phyloP scores from a whole-genome alignment of 2,329 filamentous ascomycete genomes.

The Fusarium vanettenii region DNA sequence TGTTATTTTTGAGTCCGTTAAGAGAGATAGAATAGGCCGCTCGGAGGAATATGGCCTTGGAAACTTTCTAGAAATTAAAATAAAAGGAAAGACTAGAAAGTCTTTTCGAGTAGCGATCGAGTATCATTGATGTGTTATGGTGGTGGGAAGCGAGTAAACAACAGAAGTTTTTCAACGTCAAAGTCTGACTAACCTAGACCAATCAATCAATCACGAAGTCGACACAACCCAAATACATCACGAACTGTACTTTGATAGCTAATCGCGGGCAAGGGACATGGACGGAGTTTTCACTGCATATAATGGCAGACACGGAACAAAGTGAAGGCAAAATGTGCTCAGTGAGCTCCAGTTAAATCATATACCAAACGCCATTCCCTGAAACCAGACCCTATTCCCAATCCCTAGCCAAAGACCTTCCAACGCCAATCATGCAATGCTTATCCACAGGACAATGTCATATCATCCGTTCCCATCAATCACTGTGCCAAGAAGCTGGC shows the following conservation, averaged over 20 bases:
- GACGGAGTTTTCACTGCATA: neutral
- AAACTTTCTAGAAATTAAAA: neutral
- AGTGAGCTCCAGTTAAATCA: neutral
- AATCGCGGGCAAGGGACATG: neutral
- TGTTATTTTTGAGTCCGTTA: neutral
- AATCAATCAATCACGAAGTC: neutral
- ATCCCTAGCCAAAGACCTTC: neutral
- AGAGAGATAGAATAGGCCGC: neutral
- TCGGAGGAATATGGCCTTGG: too few species aligned
- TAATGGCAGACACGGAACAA: neutral
- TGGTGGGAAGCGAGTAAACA: neutral
- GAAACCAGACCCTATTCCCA: neutral
- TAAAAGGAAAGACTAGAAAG: neutral
- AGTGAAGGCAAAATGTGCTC: neutral
- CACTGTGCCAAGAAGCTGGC: conserved; percentile 66
- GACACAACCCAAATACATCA: neutral
- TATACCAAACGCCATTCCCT: conserved; percentile 13
- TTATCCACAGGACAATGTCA: neutral
- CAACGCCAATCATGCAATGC: conserved; percentile 36
- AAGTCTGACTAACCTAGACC: conserved; percentile 10
- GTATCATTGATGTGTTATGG: neutral
- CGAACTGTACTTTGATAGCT: neutral
- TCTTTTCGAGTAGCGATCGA: neutral
- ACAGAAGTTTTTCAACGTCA: neutral
- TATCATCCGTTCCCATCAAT: neutral